These are phyloP conservation scores for Metschnikowia proteae DNA, from an alignment of 805 yeast species.

Conservation along the genomic window DNA sequence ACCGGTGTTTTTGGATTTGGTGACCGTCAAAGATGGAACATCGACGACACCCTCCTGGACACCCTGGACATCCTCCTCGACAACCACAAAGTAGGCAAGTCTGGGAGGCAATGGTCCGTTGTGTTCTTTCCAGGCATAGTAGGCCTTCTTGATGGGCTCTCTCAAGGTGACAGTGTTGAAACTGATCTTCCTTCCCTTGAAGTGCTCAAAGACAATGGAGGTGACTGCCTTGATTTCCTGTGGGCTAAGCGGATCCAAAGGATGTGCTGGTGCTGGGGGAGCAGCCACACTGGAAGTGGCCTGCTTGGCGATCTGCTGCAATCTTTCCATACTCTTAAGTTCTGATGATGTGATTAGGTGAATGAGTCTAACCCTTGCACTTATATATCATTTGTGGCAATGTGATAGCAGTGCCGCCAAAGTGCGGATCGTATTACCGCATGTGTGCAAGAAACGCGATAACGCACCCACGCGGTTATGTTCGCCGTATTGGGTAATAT, in stretches of 20 bases:
- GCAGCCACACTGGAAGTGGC: constrained; percentile 52
- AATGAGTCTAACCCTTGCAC: background rate
- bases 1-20: constrained; percentile 45
- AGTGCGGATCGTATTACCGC: constrained; percentile 4
- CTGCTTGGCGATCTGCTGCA: constrained; percentile 60
- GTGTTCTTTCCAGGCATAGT: constrained; percentile 61
- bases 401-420: background rate
- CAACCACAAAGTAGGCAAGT: constrained; percentile 60
- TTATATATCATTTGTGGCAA: background rate
- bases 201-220: constrained; percentile 47
- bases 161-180: constrained; percentile 69
- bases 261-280: constrained; percentile 58
- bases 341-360: background rate
- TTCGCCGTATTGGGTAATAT: constrained; percentile 1
- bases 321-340: constrained; percentile 50
- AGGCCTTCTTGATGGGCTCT: constrained; percentile 66
- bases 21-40: constrained; percentile 44
- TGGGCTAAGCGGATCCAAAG: constrained; percentile 66
- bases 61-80: constrained; percentile 57
- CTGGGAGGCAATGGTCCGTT: constrained; percentile 64
- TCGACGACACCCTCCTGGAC: constrained; percentile 71
- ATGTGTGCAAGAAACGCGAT: background rate
- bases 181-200: constrained; percentile 41
- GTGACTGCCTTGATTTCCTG: constrained; percentile 60
- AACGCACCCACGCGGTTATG: constrained; percentile 1